phyloP scores from a whole-genome alignment of 768 basidiomycete species.

The Sutorius australiensis region DNA sequence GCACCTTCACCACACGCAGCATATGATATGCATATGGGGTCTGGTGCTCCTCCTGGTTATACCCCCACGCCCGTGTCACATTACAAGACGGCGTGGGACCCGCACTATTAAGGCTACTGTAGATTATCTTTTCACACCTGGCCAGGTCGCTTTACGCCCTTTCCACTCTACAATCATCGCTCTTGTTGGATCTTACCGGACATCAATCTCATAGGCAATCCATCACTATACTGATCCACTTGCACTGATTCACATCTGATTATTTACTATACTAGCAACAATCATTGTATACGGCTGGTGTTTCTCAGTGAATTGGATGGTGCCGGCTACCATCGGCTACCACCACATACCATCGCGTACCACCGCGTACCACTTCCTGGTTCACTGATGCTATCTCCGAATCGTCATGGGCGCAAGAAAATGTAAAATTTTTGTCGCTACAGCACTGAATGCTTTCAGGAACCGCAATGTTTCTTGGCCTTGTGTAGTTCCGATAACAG shows the following conservation, averaged over 20 bases:
- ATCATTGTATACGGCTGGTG: background rate
- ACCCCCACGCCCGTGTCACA: conserved; percentile 6
- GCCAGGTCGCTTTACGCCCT: background rate
- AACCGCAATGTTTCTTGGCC: conserved; percentile 51
- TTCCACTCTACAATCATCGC: background rate
- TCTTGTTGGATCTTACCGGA: background rate
- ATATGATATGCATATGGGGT: conserved; percentile 25
- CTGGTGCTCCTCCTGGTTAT: conserved; percentile 11
- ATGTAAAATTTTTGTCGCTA: background rate
- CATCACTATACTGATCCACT: background rate
- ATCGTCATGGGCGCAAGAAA: background rate
- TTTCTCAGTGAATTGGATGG: too few relatives aligned
- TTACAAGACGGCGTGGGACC: conserved; percentile 28
- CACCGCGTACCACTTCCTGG: too few relatives aligned
- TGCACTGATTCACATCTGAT: background rate
- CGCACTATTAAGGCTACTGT: conserved; percentile 9
- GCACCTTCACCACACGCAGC: conserved; percentile 29
- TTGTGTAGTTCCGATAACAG: conserved; percentile 24
- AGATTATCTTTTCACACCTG: background rate
- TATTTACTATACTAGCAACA: background rate
- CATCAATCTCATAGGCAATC: background rate
- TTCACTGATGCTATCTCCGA: too few relatives aligned
- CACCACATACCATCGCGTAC: too few relatives aligned
- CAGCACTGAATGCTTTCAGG: conserved; percentile 14
- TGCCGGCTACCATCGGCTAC: too few relatives aligned